Conservation (phyloP, 345 rosid species). For the Arabidopsis suecica region DNA sequence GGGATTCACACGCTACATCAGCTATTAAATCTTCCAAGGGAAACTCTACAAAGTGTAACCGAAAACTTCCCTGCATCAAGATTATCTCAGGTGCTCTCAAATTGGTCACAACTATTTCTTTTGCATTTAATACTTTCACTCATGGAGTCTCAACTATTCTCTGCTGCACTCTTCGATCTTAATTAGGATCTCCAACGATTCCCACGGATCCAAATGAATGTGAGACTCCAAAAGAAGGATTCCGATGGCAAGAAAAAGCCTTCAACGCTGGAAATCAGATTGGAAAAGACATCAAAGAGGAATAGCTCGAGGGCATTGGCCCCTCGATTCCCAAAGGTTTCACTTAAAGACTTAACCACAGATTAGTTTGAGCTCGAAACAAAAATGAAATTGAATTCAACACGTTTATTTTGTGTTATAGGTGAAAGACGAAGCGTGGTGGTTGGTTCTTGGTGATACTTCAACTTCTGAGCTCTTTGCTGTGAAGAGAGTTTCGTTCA, state of each 20-base stretch:
- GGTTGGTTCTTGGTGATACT: conserved; percentile 86
- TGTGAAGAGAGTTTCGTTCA: conserved; percentile 87
- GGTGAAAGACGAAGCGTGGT: conserved; percentile 98
- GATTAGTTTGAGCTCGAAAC: conserved; percentile 16
- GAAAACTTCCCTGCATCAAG: conserved; percentile 61
- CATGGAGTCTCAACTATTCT: conserved; percentile 10
- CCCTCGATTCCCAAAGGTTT: conserved; percentile 94
- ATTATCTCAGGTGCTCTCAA: conserved; percentile 70
- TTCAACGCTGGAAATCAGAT: conserved; percentile 58
- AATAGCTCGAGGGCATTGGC: conserved; percentile 76
- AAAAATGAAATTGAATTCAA: conserved; percentile 3
- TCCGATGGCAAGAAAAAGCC: conserved; percentile 46
- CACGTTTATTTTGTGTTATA: conserved; percentile 40
- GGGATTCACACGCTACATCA: conserved; percentile 74
- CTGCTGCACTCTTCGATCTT: conserved; percentile 18
- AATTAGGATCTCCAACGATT: conserved; percentile 81
- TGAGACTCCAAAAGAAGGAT: conserved; percentile 67
- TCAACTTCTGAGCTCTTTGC: conserved; percentile 74
- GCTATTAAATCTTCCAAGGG: conserved; percentile 68
- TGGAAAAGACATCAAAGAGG: conserved; percentile 70
- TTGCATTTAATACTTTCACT: not conserved
- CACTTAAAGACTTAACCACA: conserved; percentile 6
- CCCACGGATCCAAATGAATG: conserved; percentile 66
- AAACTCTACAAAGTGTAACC: conserved; percentile 57
- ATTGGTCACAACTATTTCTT: conserved; percentile 7